Conservation (phyloP, 2,329 filamentous ascomycete genomes). For the Colletotrichum godetiae region DNA sequence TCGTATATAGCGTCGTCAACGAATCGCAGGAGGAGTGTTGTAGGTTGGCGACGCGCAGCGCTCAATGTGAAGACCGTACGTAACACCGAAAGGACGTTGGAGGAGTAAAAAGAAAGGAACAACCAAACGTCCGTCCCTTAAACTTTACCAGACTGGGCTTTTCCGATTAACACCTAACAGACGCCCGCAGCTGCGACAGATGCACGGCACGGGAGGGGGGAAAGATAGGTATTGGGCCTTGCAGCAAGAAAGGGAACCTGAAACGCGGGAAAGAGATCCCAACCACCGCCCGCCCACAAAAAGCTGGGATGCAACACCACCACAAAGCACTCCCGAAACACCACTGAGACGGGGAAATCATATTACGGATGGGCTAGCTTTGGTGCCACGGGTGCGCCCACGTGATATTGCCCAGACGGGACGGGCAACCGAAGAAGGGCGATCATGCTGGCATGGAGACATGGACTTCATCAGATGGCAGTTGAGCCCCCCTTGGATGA, state of each 20-base stretch:
- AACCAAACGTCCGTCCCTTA: constrained; percentile 8
- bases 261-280: constrained; percentile 15
- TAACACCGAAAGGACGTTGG: background rate
- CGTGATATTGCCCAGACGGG: constrained; percentile 27
- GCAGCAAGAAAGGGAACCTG: constrained; percentile 7
- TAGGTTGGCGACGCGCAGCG: background rate
- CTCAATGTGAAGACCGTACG: background rate
- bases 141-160: background rate
- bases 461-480: constrained; percentile 27
- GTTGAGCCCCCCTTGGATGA: background rate
- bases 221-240: background rate
- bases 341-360: constrained; percentile 24
- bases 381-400: background rate
- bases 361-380: constrained; percentile 8
- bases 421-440: background rate
- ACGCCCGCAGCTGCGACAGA: background rate
- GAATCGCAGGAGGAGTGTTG: background rate
- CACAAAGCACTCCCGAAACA: constrained; percentile 29
- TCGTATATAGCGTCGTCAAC: constrained; percentile 10
- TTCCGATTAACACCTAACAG: background rate
- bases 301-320: constrained; percentile 26
- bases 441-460: constrained; percentile 6
- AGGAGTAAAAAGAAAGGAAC: background rate
- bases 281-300: constrained; percentile 15
- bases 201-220: too few relatives aligned